Base-by-base conservation (phyloP, 768 basidiomycete genomes). In the Lactifluus piperatus region DNA sequence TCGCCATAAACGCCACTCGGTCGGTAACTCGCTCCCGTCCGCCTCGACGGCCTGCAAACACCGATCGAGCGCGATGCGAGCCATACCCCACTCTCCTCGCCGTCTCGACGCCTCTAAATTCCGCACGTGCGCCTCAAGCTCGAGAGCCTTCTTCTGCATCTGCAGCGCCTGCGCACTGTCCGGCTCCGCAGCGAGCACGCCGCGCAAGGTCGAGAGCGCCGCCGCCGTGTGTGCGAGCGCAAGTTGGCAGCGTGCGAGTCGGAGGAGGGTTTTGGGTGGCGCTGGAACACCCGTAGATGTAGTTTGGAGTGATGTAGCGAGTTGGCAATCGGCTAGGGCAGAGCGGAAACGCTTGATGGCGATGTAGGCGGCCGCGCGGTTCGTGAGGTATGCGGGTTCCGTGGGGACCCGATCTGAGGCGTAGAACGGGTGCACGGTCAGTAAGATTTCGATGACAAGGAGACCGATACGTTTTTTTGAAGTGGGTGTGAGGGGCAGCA, bases 321-420 rank as follows among this genome's bases (percentile, higher is more conserved):
- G 76, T 69, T 90, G 90, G 67, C 90, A 93, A 68, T 94, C 91
- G 37, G 77, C 78, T 18, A 93, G 75, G 0, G 92, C 92, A 0
- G 75, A 72, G 32, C 82, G 77, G 76, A 86, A 94, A 34, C 81
- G 81, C 68, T 92, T 91, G 51, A 88, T 68, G 0, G 83, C 81
- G 81, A 94, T 94, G 68, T 85, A 81, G 2, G 91, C 85, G 0
- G 92, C 91, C 0, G 92, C 91, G 29, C 91, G 83, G 70, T 94
- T 94, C 0, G 90, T 89, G 62, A 86, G 75, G 68, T 87, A 94
- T 3, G 86, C 78, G 0, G 91, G 82, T 70, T 93, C 87, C 1
- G 65, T 63, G 3, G 70, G 56, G n/a, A 63, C 58, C 13, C 70
- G 55, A 9, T 69, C 72, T 73, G 41, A 32, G 11, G 18, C n/a